phyloP scores from a whole-genome alignment of 352 stramenopile genomes.

The Plasmopara halstedii region DNA sequence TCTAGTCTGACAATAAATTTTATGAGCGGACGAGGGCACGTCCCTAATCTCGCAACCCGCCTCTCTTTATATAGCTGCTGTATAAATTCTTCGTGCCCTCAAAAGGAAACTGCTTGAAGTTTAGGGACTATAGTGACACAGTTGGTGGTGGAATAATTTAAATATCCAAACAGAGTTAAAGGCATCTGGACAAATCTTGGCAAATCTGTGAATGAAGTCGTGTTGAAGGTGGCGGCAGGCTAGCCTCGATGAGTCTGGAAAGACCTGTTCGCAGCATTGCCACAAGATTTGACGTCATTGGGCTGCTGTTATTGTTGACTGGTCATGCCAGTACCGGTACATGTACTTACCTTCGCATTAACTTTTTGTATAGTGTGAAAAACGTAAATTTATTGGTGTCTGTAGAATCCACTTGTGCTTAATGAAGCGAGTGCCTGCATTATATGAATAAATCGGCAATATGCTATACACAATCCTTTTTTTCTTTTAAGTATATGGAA shows the following conservation, averaged over 20 bases:
- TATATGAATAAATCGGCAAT: no score
- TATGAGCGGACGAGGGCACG: conserved; percentile 19
- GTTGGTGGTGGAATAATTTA: background rate
- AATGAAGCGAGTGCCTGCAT: no score
- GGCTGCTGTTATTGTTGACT: background rate
- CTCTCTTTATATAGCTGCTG: background rate
- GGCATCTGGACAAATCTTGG: background rate
- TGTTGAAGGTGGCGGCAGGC: background rate
- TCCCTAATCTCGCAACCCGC: conserved; percentile 10
- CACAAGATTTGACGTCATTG: background rate
- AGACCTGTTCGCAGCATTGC: background rate
- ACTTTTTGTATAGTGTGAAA: conserved; percentile 8
- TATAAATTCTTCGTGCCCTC: background rate
- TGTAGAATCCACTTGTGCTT: no score
- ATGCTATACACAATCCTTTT: no score
- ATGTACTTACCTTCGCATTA: background rate
- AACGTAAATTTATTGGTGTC: no score
- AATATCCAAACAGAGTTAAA: background rate
- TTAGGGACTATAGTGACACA: background rate
- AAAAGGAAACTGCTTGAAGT: conserved; percentile 6
- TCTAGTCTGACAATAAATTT: conserved; percentile 19
- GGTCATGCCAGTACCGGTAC: conserved; percentile 1
- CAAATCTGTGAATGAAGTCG: background rate
- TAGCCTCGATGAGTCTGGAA: background rate
- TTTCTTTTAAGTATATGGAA: no score